Base-by-base conservation (phyloP, 306 rosid genomes). In the Sesbania bispinosa region DNA sequence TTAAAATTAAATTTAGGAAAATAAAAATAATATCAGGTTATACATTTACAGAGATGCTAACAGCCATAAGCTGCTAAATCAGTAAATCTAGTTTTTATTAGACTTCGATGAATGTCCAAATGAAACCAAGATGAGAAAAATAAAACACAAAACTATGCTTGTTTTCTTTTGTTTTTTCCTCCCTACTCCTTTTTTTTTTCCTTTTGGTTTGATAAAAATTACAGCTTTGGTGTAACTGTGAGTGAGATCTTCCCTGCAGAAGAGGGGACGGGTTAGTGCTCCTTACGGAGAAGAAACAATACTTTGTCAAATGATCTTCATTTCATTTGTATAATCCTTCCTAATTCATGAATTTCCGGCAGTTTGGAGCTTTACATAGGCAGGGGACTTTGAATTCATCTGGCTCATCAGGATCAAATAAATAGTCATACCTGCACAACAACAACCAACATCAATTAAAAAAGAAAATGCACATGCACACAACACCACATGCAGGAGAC, bases 301-400 rank as follows among this genome's bases (percentile, higher is more conserved):
- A 81, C 59, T 46, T 27, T 73, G 68, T 73, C 60, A 42, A 54
- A 20, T 50, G 35, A 73, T 57, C 48, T 71, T 71, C 82, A 53
- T 38, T 48, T 82, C 92, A 66, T 77, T 52, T 62, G 84, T 64
- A 74, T 82, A 66, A 69, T 55, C 38, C 46, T 52, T 30, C 82
- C 88, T 89, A 95, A 76, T 95, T 95, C 99, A 95, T 95, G 92
- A 92, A 95, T 84, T 92, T 88, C 67, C 97, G 75, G 75, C 99
- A 95, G 78, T 84, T 88, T 52, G 93, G 84, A 65, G 99, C 96
- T 88, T 92, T 95, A 88, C 99, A 95, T 53, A 92, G 77, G 85
- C 99, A 95, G 0, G 99, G 99, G 30, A 95, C 99, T 86, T 95
- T 95, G 84, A 80, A 81, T 81, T 95, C 99, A 10, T 92, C 99